These are phyloP conservation scores for Fraxinus platypoda DNA, from an alignment of 305 asterid genomes.

Conservation along the genomic window DNA sequence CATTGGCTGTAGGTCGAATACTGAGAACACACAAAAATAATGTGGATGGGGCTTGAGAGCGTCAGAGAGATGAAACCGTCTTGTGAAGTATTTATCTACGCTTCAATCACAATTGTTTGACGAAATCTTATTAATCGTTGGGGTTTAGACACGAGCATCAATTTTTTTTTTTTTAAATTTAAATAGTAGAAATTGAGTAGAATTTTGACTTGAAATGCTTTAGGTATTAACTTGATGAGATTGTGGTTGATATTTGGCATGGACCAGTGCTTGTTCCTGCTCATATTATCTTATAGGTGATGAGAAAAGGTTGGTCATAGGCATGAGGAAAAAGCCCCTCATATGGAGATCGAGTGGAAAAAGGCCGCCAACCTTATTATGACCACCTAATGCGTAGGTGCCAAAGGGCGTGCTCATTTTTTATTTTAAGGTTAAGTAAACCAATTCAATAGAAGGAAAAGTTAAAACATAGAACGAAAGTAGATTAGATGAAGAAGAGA, in stretches of 20 bases:
- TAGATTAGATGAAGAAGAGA: background rate
- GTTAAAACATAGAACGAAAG: background rate
- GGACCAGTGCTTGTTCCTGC: slow-evolving; percentile 19
- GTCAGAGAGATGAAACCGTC: background rate
- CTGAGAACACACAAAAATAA: background rate
- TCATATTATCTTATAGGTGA: slow-evolving; percentile 29
- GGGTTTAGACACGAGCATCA: background rate
- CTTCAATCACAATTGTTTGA: background rate
- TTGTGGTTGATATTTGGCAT: background rate
- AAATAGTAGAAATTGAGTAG: background rate
- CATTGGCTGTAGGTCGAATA: background rate
- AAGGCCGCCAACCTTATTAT: background rate
- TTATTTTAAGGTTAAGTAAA: background rate
- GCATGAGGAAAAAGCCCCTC: background rate
- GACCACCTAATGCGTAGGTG: background rate
- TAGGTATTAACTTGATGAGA: slow-evolving; percentile 9
- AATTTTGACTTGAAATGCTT: background rate
- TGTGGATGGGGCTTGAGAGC: background rate
- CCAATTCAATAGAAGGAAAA: background rate
- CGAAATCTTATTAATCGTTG: background rate
- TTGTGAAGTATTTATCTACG: background rate
- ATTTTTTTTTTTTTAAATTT: background rate
- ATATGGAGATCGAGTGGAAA: background rate
- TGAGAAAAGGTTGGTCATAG: background rate
- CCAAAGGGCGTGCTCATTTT: background rate